Conservation (phyloP, 2,329 filamentous ascomycete species). For the Colletotrichum melonis region DNA sequence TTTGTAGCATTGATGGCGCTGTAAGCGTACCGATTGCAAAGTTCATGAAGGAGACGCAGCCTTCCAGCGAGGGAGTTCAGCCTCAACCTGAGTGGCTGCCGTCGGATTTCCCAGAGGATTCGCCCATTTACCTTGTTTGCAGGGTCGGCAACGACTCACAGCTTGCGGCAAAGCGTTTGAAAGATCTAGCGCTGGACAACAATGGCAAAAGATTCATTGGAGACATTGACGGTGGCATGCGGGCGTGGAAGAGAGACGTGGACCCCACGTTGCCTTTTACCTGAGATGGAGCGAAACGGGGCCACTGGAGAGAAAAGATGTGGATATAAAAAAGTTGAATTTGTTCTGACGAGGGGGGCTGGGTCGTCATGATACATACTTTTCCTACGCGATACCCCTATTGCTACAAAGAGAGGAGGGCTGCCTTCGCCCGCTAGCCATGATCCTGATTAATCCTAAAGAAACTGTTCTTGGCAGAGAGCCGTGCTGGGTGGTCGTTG, state of each 20-base stretch:
- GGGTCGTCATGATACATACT: conserved; percentile 40
- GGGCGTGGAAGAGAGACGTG: conserved; percentile 77
- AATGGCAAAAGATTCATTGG: conserved; percentile 69
- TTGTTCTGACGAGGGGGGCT: conserved; percentile 42
- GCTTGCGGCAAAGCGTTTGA: conserved; percentile 72
- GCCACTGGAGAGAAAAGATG: neutral
- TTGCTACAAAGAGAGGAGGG: conserved; percentile 28
- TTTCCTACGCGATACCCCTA: conserved; percentile 24
- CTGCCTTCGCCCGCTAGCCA: conserved; percentile 28
- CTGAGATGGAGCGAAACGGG: conserved; percentile 42
- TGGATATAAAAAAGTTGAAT: neutral
- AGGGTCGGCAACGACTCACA: conserved; percentile 85
- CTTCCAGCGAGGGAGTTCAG: conserved; percentile 32
- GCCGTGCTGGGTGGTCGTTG: neutral
- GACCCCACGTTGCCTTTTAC: conserved; percentile 68
- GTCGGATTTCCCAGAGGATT: conserved; percentile 48
- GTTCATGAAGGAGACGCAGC: conserved; percentile 64
- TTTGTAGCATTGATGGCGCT: conserved; percentile 80
- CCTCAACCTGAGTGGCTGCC: conserved; percentile 52
- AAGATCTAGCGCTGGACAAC: conserved; percentile 67
- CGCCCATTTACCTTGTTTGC: conserved; percentile 78
- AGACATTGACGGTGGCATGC: conserved; percentile 78
- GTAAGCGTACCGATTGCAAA: conserved; percentile 73
- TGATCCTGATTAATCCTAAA: conserved; percentile 26
- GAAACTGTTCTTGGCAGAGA: conserved; percentile 13